These are phyloP conservation scores for Tylopilus sp. DNA, from an alignment of 768 basidiomycete genomes.

Conservation along the genomic window DNA sequence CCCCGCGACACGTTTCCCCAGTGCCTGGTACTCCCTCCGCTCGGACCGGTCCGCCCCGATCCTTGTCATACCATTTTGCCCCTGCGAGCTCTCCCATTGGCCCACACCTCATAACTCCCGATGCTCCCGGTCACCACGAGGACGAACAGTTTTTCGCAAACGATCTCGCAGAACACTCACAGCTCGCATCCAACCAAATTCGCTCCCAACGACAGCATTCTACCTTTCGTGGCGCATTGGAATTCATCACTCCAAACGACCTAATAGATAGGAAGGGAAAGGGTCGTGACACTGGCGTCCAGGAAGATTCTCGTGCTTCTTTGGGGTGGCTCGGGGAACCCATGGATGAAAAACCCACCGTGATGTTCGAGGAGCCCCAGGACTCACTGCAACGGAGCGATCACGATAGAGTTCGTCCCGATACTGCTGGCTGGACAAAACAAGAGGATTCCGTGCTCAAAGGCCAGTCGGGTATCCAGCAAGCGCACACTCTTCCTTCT, in stretches of 20 bases:
- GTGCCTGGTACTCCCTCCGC: constrained; percentile 49
- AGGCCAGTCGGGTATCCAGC: constrained; percentile 11
- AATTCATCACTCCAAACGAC: constrained; percentile 35
- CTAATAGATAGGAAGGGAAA: constrained; percentile 52
- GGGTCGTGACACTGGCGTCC: constrained; percentile 43
- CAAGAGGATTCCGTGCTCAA: constrained; percentile 5
- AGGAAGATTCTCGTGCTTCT: constrained; percentile 53
- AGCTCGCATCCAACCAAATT: constrained; percentile 27
- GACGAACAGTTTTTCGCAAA: constrained; percentile 28
- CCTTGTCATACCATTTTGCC: constrained; percentile 63
- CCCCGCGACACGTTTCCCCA: constrained; percentile 4
- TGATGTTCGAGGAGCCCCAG: constrained; percentile 31
- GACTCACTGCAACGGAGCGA: constrained; percentile 12
- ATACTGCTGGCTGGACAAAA: constrained; percentile 1
- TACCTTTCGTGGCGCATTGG: constrained; percentile 63
- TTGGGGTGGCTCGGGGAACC: constrained; percentile 55
- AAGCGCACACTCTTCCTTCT: constrained; percentile 29
- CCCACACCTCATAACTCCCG: constrained; percentile 27
- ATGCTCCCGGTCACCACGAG: constrained; percentile 21
- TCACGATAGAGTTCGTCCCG: constrained; percentile 24
- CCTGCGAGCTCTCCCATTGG: constrained; percentile 39
- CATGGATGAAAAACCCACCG: constrained; percentile 40
- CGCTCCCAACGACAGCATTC: constrained; percentile 29
- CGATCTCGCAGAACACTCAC: constrained; percentile 33
- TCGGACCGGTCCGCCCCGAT: constrained; percentile 72